Evolutionary conservation across 1,139 yeast genomes (phyloP), one percentile per base, ranked within the genome.

Genomic region (Saccharomyces hybrid): DNA sequence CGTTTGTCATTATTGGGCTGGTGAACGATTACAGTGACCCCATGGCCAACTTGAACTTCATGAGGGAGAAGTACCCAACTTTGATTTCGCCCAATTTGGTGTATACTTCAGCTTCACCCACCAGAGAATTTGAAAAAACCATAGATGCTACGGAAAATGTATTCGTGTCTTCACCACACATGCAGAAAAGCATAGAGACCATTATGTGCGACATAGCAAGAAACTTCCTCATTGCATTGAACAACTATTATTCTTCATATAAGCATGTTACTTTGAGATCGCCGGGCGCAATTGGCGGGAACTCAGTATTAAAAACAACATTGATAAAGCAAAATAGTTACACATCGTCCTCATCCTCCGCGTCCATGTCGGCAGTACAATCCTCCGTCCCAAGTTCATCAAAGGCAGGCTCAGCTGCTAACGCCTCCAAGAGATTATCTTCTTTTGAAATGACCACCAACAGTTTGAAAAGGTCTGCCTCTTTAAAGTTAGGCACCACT

Each of bases 141-240:
- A 31, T 42, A 11, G 50, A 51, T 28, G 16, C 54, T 46, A 56
- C 57, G 11, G 63, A 62, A 16, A 64, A 62, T 59, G 23, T 16
- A 34, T 34, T 34, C 42, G 20, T 11, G 9, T 34, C 42, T 16
- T 3, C 42, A 16, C 42, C 23, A 8, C 11, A 34, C 9, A 34
- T 34, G 42, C 20, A 34, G 23, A 34, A 34, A 34, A 34, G 20
- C 9, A 65, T 87, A 54, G 93, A 88, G 60, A 82, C 95, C 0
- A 77, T 83, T 7, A 71, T 90, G 71, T 85, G 96, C 71, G 95
- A 84, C 57, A 71, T 91, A 5, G 78, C 91, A 1, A 73, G 82
- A 2, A 78, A 80, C 51, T 83, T 89, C 59, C 74, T 91, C 20
- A 76, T 73, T 6, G 80, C 83, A 11, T 75, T 93, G 57, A 84